Conservation (phyloP, 2,329 filamentous ascomycete species). For the Didymella pinodella region DNA sequence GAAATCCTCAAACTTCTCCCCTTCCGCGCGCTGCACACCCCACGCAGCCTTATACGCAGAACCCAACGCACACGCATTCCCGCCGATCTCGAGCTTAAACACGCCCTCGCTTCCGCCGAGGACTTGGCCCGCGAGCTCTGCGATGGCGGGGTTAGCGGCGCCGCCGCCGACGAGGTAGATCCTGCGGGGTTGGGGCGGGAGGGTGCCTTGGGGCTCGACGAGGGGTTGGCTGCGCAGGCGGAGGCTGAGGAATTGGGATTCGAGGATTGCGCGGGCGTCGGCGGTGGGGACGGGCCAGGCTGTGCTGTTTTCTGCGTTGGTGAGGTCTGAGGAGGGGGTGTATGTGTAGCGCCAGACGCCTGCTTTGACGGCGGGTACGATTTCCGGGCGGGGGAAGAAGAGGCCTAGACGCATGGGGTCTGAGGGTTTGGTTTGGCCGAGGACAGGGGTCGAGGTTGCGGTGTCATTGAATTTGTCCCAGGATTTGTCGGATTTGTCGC, state of each 20-base stretch:
- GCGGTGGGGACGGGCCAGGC: conserved; percentile 63
- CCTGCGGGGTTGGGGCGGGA: conserved; percentile 84
- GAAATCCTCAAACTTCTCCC: conserved; percentile 86
- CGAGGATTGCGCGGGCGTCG: conserved; percentile 88
- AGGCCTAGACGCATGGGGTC: conserved; percentile 83
- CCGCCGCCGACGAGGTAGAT: conserved; percentile 96
- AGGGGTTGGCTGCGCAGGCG: conserved; percentile 83
- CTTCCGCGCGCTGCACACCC: conserved; percentile 73
- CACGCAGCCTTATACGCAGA: conserved; percentile 96
- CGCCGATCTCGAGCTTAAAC: conserved; percentile 91
- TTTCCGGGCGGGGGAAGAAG: conserved; percentile 96
- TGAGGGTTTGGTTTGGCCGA: conserved; percentile 64
- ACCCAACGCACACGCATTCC: conserved; percentile 92
- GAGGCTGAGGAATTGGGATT: conserved; percentile 93
- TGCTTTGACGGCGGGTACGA: conserved; percentile 86
- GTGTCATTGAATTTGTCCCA: conserved; percentile 85
- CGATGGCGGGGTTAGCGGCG: conserved; percentile 87
- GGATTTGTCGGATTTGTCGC: conserved; percentile 51
- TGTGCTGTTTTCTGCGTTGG: conserved; percentile 28
- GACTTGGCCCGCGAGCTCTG: conserved; percentile 83
- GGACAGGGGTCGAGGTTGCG: conserved; percentile 71
- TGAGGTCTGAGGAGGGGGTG: conserved; percentile 56
- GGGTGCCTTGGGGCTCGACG: conserved; percentile 63
- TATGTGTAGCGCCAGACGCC: conserved; percentile 87
- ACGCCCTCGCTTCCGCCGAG: conserved; percentile 89